Percentiles rank a stretch among this genome's conserved stretches.
Conservation (phyloP, 441 rosid species). For the Pelargonium citronellum region DNA sequence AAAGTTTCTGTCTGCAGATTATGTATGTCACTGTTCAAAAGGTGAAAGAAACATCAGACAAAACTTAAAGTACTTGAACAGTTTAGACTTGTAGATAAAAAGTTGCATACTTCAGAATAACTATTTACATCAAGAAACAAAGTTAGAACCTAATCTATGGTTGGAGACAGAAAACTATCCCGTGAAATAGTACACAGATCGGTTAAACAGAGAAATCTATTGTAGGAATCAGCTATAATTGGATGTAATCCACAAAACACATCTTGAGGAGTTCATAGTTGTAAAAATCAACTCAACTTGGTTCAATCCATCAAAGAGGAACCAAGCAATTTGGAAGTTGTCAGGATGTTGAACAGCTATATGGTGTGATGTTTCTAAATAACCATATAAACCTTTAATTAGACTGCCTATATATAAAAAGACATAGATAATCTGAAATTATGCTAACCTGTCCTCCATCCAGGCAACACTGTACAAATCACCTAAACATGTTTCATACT, state of each 20-base stretch:
- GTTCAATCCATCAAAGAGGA: background rate
- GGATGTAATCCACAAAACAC: too few species aligned
- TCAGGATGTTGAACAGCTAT: background rate
- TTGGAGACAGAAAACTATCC: too few species aligned
- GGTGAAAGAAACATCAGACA: slow-evolving; percentile 10
- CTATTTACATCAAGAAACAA: too few species aligned
- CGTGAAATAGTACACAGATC: too few species aligned
- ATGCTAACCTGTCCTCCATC: slow-evolving; percentile 91
- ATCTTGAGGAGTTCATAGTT: too few species aligned
- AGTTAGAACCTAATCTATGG: too few species aligned
- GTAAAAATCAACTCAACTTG: background rate
- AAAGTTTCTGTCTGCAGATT: slow-evolving; percentile 68
- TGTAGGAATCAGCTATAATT: too few species aligned
- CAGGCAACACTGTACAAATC: slow-evolving; percentile 92
- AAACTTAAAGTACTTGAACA: background rate
- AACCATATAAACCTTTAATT: background rate
- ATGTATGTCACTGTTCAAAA: slow-evolving; percentile 65
- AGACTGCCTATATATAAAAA: background rate
- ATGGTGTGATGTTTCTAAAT: too few species aligned
- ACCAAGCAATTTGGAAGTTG: background rate
- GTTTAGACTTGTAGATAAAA: too few species aligned
- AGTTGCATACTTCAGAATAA: too few species aligned
- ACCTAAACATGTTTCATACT: slow-evolving; percentile 89
- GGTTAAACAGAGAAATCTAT: too few species aligned
- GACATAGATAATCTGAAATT: background rate